Base-by-base conservation (phyloP, 495 filamentous ascomycete species). In the Hypoxylon fragiforme region DNA sequence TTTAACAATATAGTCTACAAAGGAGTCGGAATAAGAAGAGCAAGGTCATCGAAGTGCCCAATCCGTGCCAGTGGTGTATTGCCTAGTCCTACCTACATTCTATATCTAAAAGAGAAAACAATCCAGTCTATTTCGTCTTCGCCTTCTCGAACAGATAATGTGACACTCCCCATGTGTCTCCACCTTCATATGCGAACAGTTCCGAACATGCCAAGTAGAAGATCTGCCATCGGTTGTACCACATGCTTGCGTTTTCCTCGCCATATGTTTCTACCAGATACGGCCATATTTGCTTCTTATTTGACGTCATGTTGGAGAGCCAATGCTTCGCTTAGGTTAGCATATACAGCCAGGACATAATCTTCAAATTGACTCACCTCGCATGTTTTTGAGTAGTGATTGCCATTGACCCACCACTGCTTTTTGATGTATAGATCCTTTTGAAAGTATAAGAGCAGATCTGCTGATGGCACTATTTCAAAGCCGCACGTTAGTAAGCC, bases 161-260 rank as follows among this genome's bases (percentile, higher is more conserved):
- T 16, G 73, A 72, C 7, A 86, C 78, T 4, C 84, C 84, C 81
- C 83, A 86, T 3, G 74, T 79, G 50, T 86, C 81, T 21, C 84
- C 84, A 7, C 76, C 77, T 16, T 80, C 75, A 39, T 71, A 84
- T 15, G 75, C 77, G 66, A 87, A 87, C 44, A 86, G 62, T 68
- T 88, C 85, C 41, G 81, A 81, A 61, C 81, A 86, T 34, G 82
- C 84, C 74, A 88, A 73, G 64, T 86, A 85, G 57, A 85, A 88
- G 50, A 86, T 77, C 72, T 85, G 77, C 85, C 83, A 88, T 53
- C 83, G 71, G 62, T 85, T 74, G 57, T 76, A 85, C 85, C 82
- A 87, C 55, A 73, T 77, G 37, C 61, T 57, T 7, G 76, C 74
- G 19, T 81, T 72, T 3, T 77, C 68, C 55, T 77, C 74, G 2